A percentile compares a stretch with the other conserved stretches of the same genome.
phyloP scores from a whole-genome alignment of 2,329 filamentous ascomycete genomes.

The Phialophora verrucosa region DNA sequence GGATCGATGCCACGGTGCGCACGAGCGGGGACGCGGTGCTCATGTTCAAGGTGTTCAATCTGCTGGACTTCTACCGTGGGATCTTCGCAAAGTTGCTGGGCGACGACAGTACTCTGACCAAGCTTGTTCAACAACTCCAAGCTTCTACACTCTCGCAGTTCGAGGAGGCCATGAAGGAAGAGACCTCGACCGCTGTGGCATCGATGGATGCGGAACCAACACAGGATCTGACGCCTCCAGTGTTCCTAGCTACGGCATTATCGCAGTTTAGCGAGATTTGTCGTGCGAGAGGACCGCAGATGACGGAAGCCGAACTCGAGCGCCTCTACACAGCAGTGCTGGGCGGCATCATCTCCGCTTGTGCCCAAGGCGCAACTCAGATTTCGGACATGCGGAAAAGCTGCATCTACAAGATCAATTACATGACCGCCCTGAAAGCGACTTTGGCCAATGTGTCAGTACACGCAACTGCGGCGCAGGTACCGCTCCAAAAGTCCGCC shows the following conservation, averaged over 20 bases:
- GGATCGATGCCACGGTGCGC: constrained; percentile 89
- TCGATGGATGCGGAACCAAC: constrained; percentile 17
- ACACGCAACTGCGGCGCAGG: constrained; percentile 44
- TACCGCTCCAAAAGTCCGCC: constrained; percentile 30
- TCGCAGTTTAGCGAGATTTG: constrained; percentile 59
- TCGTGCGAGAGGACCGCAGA: constrained; percentile 35
- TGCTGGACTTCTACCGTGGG: constrained; percentile 84
- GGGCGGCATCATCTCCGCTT: constrained; percentile 82
- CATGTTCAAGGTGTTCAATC: constrained; percentile 86
- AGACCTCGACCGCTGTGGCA: constrained; percentile 19
- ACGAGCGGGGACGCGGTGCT: constrained; percentile 88
- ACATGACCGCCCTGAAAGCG: constrained; percentile 59
- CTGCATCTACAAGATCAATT: constrained; percentile 58
- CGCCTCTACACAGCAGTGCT: constrained; percentile 80
- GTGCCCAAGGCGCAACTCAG: constrained; percentile 65
- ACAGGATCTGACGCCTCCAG: constrained; percentile 33
- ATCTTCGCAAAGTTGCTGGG: constrained; percentile 85
- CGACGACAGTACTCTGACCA: constrained; percentile 20
- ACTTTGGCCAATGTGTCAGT: constrained; percentile 61
- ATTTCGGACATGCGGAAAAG: constrained; percentile 46
- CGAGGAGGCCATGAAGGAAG: constrained; percentile 40
- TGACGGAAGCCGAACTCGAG: constrained; percentile 69
- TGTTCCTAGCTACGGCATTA: constrained; percentile 33
- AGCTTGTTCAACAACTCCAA: constrained; percentile 41
- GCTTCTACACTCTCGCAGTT: constrained; percentile 55